phyloP scores from a whole-genome alignment of 805 yeast genomes.

The Debaryomyces maramus region DNA sequence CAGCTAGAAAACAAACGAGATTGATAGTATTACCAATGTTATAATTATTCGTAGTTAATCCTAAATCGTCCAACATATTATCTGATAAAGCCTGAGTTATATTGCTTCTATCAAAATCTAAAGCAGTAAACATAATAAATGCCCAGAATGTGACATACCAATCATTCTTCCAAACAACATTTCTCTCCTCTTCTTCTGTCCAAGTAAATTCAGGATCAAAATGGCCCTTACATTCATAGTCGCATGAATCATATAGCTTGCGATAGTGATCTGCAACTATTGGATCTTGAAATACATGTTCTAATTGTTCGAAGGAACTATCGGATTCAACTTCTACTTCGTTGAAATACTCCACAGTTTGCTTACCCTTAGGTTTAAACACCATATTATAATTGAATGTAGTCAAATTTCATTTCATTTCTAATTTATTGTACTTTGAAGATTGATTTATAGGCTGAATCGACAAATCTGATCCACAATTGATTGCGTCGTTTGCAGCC shows the following conservation, averaged over 20 bases:
- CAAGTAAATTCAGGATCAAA: slow-evolving; percentile 62
- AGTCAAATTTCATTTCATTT: too few relatives aligned
- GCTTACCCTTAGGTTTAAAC: too few relatives aligned
- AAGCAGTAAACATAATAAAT: slow-evolving; percentile 56
- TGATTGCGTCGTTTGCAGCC: too few relatives aligned
- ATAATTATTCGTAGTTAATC: slow-evolving; percentile 55
- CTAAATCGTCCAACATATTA: slow-evolving; percentile 51
- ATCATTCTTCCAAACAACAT: slow-evolving; percentile 52
- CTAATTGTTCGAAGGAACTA: slow-evolving; percentile 6
- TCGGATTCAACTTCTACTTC: slow-evolving; percentile 6
- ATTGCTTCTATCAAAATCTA: slow-evolving; percentile 61
- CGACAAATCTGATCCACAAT: too few relatives aligned
- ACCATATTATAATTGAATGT: too few relatives aligned
- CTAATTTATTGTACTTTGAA: too few relatives aligned
- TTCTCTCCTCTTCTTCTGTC: slow-evolving; percentile 52
- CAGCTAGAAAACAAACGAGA: slow-evolving; percentile 49
- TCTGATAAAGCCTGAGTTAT: slow-evolving; percentile 60
- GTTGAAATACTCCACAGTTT: too few relatives aligned
- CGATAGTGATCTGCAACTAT: slow-evolving; percentile 46
- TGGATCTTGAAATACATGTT: slow-evolving; percentile 43
- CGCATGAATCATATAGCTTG: slow-evolving; percentile 44
- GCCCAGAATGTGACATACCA: slow-evolving; percentile 58
- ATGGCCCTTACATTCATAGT: slow-evolving; percentile 54
- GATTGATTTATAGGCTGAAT: too few relatives aligned
- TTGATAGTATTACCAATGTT: slow-evolving; percentile 60